phyloP scores from a whole-genome alignment of 495 filamentous ascomycete species.

The Neurospora sublineolata region DNA sequence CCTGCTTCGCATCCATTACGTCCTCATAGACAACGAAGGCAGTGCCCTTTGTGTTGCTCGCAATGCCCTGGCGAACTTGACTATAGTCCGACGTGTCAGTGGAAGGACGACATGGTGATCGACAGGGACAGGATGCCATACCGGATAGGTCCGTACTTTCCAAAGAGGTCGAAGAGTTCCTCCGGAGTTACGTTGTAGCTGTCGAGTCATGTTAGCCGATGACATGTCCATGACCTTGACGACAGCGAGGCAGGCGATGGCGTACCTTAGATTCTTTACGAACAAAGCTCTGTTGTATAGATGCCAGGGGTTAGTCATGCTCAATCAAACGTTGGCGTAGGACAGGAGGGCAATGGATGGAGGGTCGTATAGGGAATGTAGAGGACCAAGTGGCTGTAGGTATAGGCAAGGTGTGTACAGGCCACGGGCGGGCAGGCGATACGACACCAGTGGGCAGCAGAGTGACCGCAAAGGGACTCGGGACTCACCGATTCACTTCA shows the following conservation, averaged over 20 bases:
- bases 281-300: conserved; percentile 67
- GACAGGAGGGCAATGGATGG: conserved; percentile 3
- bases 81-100: conserved; percentile 38
- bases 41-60: conserved; percentile 93
- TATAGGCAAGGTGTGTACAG: not conserved
- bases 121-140: conserved; percentile 31
- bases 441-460: not conserved
- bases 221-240: not conserved
- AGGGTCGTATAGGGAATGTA: not conserved
- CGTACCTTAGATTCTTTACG: conserved; percentile 93
- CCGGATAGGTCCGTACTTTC: conserved; percentile 90
- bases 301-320: conserved; percentile 23
- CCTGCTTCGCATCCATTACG: conserved; percentile 96
- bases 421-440: not conserved
- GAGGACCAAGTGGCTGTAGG: conserved; percentile 1
- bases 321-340: not conserved
- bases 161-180: conserved; percentile 89
- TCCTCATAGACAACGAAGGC: conserved; percentile 99
- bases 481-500: conserved; percentile 82
- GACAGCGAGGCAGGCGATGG: conserved; percentile 1
- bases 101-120: conserved; percentile 3
- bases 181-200: conserved; percentile 95
- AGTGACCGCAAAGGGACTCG: conserved; percentile 25
- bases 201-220: conserved; percentile 13
- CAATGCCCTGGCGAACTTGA: conserved; percentile 97